Evolutionary conservation across 2,329 filamentous ascomycete genomes (phyloP), one percentile per base, ranked within the genome.

Genomic region (Fonsecaea nubica): DNA sequence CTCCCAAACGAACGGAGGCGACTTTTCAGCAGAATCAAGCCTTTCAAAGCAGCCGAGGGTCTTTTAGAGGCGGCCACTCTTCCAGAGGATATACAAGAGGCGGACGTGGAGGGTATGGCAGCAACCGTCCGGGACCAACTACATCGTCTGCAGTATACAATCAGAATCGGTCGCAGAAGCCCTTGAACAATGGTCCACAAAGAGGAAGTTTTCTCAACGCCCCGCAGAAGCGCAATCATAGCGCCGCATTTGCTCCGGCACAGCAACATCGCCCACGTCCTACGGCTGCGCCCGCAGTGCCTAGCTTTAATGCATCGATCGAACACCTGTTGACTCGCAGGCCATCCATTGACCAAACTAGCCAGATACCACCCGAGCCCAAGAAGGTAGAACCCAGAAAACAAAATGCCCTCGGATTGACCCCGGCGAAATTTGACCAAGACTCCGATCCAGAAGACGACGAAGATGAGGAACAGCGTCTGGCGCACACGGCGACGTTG

Each of bases 391-490:
- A 53, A 3, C 48, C 45, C n/a, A 76, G 78, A 52, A 81, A 80
- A 60, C 76, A 80, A 52, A 84, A 84, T 53, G 78, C 82, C 63
- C 76, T 84, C 5, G 82, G 82, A 1, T 69, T 84, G 58, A 84
- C 82, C 0, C 82, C 82, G 1, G 79, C 79, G 59, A 74, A 76
- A 0, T 77, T 80, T 42, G 79, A 82, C 8, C 78, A 80, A 45
- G 79, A 81, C 68, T 82, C 81, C 0, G 82, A 80, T 53, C 79
- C 79, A 53, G 79, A 82, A 32, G 80, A 82, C 52, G 78, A 75
- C 15, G 79, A 74, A 60, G 73, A 69, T 48, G 73, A 80, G 52
- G 81, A 84, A 69, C 80, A 82, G 69, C 63, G 63, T 10, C 61
- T 70, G 3, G 59, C 61, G 8, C 72, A 75, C n/a, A 78, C 79